Evolutionary conservation across 441 rosid species (phyloP).

Genomic region (Pelargonium myrrhifolium): DNA sequence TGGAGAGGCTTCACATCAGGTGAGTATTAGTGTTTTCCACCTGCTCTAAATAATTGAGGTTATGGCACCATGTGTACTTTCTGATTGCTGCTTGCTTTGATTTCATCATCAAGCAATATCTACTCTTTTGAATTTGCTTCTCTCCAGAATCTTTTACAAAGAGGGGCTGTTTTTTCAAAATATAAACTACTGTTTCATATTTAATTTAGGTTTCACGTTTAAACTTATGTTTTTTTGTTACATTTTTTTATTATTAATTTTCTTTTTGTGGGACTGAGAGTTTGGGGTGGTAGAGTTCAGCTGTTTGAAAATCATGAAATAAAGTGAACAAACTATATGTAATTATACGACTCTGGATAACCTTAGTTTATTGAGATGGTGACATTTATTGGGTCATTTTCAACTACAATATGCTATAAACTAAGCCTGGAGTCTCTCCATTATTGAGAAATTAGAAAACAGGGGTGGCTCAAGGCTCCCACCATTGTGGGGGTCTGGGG

Average conservation of each 20-base stretch:
- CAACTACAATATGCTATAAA: no score
- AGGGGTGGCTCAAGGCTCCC: no score
- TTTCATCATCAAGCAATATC: not conserved
- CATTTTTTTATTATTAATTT: not conserved
- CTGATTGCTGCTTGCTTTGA: constrained; percentile 3
- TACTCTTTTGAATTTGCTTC: not conserved
- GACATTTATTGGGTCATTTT: no score
- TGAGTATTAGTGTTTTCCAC: constrained; percentile 12
- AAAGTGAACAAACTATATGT: no score
- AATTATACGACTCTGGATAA: no score
- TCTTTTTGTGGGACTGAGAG: not conserved
- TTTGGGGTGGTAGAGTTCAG: not conserved
- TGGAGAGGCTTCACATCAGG: constrained; percentile 30
- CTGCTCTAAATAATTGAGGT: not conserved
- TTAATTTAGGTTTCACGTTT: not conserved
- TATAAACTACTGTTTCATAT: no score
- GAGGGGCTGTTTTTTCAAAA: no score
- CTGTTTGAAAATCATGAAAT: not conserved
- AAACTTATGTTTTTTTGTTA: not conserved
- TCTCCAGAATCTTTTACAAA: no score
- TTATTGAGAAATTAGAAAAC: not conserved
- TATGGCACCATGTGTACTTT: constrained; percentile 12
- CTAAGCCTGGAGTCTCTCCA: no score
- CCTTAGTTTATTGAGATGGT: no score
- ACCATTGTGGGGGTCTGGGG: no score